These are phyloP conservation scores for Hirsutella thompsonii DNA, from an alignment of 2,329 filamentous ascomycete genomes.

Conservation along the genomic window DNA sequence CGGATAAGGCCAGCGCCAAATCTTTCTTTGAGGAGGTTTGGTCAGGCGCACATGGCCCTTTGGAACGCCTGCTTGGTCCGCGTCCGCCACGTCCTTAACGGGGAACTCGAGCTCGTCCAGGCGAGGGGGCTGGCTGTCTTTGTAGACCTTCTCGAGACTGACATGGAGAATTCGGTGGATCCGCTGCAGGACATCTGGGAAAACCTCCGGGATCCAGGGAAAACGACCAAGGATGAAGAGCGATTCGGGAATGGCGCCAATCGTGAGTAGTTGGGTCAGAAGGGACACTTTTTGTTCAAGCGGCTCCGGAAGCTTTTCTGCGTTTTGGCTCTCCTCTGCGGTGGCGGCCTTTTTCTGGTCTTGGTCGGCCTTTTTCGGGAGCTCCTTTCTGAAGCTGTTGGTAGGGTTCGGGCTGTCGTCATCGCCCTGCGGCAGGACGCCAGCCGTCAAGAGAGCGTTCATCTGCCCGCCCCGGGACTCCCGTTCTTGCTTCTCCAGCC, in stretches of 20 bases:
- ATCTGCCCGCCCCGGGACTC: constrained; percentile 55
- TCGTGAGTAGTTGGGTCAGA: constrained; percentile 73
- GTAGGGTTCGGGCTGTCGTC: constrained; percentile 55
- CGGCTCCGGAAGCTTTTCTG: constrained; percentile 51
- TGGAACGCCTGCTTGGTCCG: constrained; percentile 53
- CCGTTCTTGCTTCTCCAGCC: constrained; percentile 67
- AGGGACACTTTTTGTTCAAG: constrained; percentile 80
- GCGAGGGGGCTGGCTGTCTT: constrained; percentile 27
- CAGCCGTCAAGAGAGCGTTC: constrained; percentile 81
- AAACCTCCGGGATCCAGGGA: constrained; percentile 80
- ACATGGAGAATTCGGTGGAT: constrained; percentile 79
- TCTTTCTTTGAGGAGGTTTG: constrained; percentile 48
- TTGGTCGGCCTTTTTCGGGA: constrained; percentile 35
- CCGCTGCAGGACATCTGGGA: constrained; percentile 65
- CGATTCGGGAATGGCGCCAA: constrained; percentile 85
- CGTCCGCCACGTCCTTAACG: constrained; percentile 31
- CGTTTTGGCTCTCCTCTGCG: constrained; percentile 32
- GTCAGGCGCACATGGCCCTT: constrained; percentile 56
- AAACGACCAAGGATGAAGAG: constrained; percentile 87
- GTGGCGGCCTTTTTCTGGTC: constrained; percentile 31
- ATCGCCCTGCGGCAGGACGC: constrained; percentile 51
- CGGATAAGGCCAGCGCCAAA: constrained; percentile 71
- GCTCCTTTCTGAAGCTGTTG: constrained; percentile 35
- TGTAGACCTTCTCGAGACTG: constrained; percentile 62
- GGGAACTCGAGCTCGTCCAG: constrained; percentile 19